These are phyloP conservation scores for Yarrowia sp. DNA, from an alignment of 805 yeast genomes.

Conservation along the genomic window DNA sequence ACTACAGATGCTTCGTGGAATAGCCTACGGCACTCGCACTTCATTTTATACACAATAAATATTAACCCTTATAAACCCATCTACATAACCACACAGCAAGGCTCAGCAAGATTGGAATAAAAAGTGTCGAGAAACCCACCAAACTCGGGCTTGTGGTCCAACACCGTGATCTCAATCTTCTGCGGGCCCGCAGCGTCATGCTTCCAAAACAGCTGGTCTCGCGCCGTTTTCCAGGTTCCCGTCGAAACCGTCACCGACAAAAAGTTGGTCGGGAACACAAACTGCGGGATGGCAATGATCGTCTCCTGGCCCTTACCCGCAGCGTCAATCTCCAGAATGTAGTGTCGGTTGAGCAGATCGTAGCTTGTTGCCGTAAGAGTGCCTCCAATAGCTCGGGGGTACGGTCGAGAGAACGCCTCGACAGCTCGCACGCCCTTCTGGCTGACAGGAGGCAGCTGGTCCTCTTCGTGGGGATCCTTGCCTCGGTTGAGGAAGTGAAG, in stretches of 20 bases:
- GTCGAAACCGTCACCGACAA: slow-evolving; percentile 1
- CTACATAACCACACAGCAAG: slow-evolving; percentile 29
- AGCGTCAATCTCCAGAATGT: slow-evolving; percentile 47
- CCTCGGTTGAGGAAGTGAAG: slow-evolving; percentile 4
- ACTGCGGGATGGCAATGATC: slow-evolving; percentile 4
- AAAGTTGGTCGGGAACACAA: not conserved
- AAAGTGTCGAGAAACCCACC: slow-evolving; percentile 16
- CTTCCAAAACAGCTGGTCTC: not conserved
- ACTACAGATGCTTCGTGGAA: too few relatives aligned
- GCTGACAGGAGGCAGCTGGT: not conserved
- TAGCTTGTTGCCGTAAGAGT: slow-evolving; percentile 54
- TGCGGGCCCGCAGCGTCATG: slow-evolving; percentile 27
- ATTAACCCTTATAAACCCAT: not conserved
- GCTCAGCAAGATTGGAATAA: slow-evolving; percentile 15
- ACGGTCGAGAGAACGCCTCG: slow-evolving; percentile 76
- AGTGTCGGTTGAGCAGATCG: slow-evolving; percentile 50
- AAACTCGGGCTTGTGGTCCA: slow-evolving; percentile 4
- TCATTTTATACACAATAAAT: not conserved
- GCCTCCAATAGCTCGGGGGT: slow-evolving; percentile 65
- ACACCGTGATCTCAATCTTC: slow-evolving; percentile 9
- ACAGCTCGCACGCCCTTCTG: slow-evolving; percentile 16
- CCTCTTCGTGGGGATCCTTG: not conserved
- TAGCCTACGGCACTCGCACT: not conserved
- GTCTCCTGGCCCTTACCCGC: not conserved
- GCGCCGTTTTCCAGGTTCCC: slow-evolving; percentile 6